Evolutionary conservation across 2,329 filamentous ascomycete species (phyloP).

Genomic region (Alternaria sp.): DNA sequence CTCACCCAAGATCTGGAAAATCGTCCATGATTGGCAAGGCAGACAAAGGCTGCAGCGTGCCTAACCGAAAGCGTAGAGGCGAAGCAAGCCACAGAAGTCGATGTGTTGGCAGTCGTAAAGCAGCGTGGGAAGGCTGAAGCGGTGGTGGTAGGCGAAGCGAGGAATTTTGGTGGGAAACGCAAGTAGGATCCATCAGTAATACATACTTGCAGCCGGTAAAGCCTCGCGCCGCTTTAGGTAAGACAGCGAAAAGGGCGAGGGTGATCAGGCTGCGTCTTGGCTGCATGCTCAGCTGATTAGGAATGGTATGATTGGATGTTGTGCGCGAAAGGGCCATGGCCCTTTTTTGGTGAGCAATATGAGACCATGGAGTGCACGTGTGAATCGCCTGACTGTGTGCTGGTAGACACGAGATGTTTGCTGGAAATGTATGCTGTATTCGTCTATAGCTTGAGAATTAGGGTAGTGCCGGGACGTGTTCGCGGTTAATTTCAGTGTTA

Average conservation of each 20-base stretch:
- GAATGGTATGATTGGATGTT: neutral
- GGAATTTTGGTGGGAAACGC: neutral
- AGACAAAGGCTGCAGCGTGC: neutral
- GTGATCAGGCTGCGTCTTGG: neutral
- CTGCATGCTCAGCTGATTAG: neutral
- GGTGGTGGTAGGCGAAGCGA: neutral
- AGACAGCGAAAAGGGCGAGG: neutral
- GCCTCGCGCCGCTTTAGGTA: neutral
- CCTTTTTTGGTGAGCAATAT: neutral
- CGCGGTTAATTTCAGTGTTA: neutral
- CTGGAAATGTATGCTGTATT: neutral
- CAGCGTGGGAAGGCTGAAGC: neutral
- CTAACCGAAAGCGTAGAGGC: neutral
- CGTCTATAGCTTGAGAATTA: neutral
- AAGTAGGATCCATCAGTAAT: neutral
- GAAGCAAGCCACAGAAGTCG: neutral
- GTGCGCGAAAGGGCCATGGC: neutral
- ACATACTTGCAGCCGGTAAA: neutral
- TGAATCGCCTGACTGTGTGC: accelerated
- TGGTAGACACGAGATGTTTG: neutral
- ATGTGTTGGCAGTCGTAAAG: constrained; percentile 4
- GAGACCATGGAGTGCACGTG: neutral
- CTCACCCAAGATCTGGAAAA: neutral
- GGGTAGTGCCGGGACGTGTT: neutral
- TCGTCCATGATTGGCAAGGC: constrained; percentile 4